Conservation (phyloP, 2,329 filamentous ascomycete genomes). For the Hypoxylon sp. region DNA sequence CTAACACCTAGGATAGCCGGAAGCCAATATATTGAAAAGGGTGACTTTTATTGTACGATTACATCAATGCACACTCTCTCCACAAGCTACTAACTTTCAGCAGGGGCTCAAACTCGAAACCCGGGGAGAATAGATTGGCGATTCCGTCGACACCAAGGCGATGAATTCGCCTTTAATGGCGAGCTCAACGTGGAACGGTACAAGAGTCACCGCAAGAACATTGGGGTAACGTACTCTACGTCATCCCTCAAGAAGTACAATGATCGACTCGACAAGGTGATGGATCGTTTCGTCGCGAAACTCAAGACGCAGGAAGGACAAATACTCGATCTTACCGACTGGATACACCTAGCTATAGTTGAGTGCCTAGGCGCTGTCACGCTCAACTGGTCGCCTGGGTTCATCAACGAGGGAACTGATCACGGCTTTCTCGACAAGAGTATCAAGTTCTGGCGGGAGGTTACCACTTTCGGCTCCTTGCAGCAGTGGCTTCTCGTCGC, state of each 20-base stretch:
- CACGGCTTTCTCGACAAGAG: slow-evolving; percentile 21
- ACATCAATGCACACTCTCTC: not conserved
- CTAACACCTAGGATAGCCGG: slow-evolving; percentile 54
- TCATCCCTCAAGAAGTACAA: slow-evolving; percentile 35
- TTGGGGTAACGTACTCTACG: slow-evolving; percentile 24
- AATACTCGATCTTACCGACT: slow-evolving; percentile 23
- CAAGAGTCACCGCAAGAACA: slow-evolving; percentile 30
- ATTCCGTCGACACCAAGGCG: slow-evolving; percentile 28
- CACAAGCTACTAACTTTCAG: slow-evolving; percentile 54
- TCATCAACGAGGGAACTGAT: slow-evolving; percentile 25
- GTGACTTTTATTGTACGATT: slow-evolving; percentile 65
- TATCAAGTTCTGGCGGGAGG: slow-evolving; percentile 25
- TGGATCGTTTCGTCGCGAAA: slow-evolving; percentile 32
- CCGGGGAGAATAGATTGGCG: slow-evolving; percentile 59
- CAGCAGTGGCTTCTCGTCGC: slow-evolving; percentile 16
- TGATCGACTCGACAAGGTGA: slow-evolving; percentile 19
- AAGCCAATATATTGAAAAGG: slow-evolving; percentile 65
- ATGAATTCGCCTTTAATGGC: slow-evolving; percentile 33
- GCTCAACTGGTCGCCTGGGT: slow-evolving; percentile 32
- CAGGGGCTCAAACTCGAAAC: slow-evolving; percentile 60
- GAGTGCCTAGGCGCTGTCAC: slow-evolving; percentile 31
- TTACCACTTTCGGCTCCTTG: slow-evolving; percentile 25
- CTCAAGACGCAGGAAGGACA: slow-evolving; percentile 24
- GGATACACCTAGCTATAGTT: slow-evolving; percentile 29
- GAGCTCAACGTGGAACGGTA: slow-evolving; percentile 34